A percentile compares a stretch with the other conserved stretches of the same genome.
Evolutionary conservation across 306 rosid genomes (phyloP).

Genomic region (Astragalus membranaceus): DNA sequence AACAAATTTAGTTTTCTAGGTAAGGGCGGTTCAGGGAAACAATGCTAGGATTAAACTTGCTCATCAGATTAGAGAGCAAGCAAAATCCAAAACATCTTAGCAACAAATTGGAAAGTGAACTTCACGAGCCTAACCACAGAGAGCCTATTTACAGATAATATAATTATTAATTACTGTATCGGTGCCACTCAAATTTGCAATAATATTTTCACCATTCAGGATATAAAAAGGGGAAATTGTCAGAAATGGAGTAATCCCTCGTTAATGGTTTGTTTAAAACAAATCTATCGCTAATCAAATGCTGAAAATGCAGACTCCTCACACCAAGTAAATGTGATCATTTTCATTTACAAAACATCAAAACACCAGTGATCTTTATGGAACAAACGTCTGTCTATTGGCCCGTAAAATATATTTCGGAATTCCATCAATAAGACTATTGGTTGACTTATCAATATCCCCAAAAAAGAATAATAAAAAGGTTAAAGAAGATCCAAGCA

Average conservation of each 20-base stretch:
- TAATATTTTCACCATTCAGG: neutral
- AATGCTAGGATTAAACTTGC: neutral
- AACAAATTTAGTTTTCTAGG: neutral
- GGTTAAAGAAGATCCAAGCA: conserved; percentile 9
- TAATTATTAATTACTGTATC: neutral
- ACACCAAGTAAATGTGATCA: neutral
- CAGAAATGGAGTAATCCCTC: neutral
- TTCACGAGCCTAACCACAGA: neutral
- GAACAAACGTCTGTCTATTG: neutral
- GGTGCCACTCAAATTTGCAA: neutral
- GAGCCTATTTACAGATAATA: neutral
- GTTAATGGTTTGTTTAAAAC: neutral
- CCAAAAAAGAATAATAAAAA: neutral
- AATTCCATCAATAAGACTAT: neutral
- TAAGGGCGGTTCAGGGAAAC: neutral
- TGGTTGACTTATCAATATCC: neutral
- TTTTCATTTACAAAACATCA: neutral
- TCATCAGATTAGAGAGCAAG: neutral
- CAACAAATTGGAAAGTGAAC: neutral
- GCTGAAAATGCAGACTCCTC: neutral
- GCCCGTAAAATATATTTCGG: neutral
- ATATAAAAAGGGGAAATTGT: neutral
- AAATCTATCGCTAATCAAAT: neutral
- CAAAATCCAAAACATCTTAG: neutral
- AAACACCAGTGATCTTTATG: neutral